Conservation (phyloP, 2,329 filamentous ascomycete species). For the Fusarium avenaceum region DNA sequence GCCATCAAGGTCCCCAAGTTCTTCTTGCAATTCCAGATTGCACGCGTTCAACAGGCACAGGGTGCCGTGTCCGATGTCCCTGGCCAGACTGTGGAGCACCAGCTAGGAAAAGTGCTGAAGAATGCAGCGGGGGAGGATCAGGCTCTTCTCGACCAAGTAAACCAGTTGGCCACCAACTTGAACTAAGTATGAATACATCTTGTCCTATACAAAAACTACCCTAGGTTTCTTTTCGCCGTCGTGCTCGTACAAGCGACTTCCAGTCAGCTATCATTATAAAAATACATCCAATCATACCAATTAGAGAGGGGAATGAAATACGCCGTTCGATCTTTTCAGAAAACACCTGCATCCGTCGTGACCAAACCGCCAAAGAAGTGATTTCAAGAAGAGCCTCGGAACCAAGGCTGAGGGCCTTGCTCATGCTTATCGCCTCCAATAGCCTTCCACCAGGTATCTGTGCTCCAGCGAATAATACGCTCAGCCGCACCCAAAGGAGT, state of each 20-base stretch:
- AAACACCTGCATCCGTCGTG: constrained; percentile 31
- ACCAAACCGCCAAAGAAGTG: constrained; percentile 31
- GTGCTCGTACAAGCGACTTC: constrained; percentile 43
- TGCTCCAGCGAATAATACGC: constrained; percentile 87
- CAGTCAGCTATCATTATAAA: constrained; percentile 49
- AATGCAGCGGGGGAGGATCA: constrained; percentile 66
- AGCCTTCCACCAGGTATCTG: constrained; percentile 93
- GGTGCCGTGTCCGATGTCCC: constrained; percentile 66
- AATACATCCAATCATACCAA: constrained; percentile 46
- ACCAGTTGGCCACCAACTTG: constrained; percentile 52
- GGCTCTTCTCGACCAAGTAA: constrained; percentile 66
- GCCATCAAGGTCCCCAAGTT: constrained; percentile 74
- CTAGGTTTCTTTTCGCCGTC: constrained; percentile 13
- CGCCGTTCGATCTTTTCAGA: constrained; percentile 17
- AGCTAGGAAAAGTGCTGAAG: constrained; percentile 69
- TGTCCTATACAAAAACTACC: constrained; percentile 42
- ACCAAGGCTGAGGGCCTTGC: constrained; percentile 55
- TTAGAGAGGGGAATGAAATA: constrained; percentile 47
- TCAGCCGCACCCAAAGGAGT: constrained; percentile 85
- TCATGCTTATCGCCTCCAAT: constrained; percentile 77
- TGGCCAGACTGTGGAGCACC: constrained; percentile 67
- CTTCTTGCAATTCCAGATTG: constrained; percentile 71
- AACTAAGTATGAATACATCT: constrained; percentile 27
- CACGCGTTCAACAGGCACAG: constrained; percentile 70
- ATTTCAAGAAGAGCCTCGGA: constrained; percentile 46